A percentile compares a stretch with the other conserved stretches of the same genome.
These are phyloP conservation scores for Symbiotaphrina buchneri DNA, from an alignment of 495 filamentous ascomycete species.

Conservation along the genomic window DNA sequence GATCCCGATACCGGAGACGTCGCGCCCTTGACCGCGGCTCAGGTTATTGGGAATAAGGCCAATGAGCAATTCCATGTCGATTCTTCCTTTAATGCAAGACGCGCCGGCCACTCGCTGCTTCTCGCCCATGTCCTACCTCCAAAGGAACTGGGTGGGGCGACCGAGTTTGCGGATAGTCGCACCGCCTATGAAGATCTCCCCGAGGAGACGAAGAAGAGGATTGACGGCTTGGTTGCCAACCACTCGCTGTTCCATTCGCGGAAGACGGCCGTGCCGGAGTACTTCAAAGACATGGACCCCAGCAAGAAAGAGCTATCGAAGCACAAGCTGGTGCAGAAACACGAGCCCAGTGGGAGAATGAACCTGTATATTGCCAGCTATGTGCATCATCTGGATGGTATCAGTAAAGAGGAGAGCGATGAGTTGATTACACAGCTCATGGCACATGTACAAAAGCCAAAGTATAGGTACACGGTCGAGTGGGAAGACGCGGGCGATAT, in stretches of 20 bases:
- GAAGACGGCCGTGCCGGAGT: slow-evolving; percentile 26
- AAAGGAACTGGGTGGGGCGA: slow-evolving; percentile 23
- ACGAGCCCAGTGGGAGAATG: slow-evolving; percentile 27
- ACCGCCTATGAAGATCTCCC: slow-evolving; percentile 28
- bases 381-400: slow-evolving; percentile 32
- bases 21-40: too few species aligned
- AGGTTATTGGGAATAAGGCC: slow-evolving; percentile 23
- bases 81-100: slow-evolving; percentile 34
- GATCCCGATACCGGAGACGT: slow-evolving; percentile 16
- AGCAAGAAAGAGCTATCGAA: slow-evolving; percentile 17
- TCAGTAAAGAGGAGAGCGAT: too few species aligned
- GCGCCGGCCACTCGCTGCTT: slow-evolving; percentile 29
- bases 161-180: slow-evolving; percentile 33
- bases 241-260: slow-evolving; percentile 30
- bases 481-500: too few species aligned
- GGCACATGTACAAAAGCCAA: too few species aligned
- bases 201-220: slow-evolving; percentile 12
- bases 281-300: slow-evolving; percentile 24
- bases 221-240: slow-evolving; percentile 27
- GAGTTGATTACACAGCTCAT: too few species aligned
- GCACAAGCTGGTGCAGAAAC: slow-evolving; percentile 25
- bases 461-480: too few species aligned
- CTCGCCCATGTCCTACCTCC: slow-evolving; percentile 28
- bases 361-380: slow-evolving; percentile 32
- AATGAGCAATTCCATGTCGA: slow-evolving; percentile 39